Conservation (phyloP, 2,329 filamentous ascomycete genomes). For the Verticillium nubilum region DNA sequence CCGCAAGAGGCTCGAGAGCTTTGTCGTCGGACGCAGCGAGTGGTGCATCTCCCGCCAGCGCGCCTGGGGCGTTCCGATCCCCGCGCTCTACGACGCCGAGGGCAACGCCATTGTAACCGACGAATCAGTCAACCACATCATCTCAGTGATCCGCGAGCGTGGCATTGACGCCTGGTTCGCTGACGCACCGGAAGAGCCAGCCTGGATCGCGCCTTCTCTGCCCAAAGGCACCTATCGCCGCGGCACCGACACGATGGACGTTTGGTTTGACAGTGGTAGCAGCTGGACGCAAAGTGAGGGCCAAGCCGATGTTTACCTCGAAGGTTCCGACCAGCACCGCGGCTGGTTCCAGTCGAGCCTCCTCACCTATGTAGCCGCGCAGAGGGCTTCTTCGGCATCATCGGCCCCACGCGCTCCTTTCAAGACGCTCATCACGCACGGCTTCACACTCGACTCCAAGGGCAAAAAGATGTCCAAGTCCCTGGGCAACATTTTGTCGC, state of each 20-base stretch:
- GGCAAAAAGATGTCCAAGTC: slow-evolving; percentile 99
- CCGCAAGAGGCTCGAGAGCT: slow-evolving; percentile 71
- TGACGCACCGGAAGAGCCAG: slow-evolving; percentile 66
- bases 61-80: slow-evolving; percentile 95
- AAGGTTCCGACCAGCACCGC: slow-evolving; percentile 92
- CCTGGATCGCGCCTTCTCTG: slow-evolving; percentile 69
- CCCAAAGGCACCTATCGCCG: slow-evolving; percentile 56
- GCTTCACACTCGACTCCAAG: slow-evolving; percentile 82
- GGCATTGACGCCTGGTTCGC: slow-evolving; percentile 96
- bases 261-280: slow-evolving; percentile 98
- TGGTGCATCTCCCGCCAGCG: slow-evolving; percentile 98
- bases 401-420: slow-evolving; percentile 57
- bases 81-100: slow-evolving; percentile 71
- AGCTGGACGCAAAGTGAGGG: slow-evolving; percentile 66
- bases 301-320: slow-evolving; percentile 81
- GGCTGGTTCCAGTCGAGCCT: slow-evolving; percentile 98
- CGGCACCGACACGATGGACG: slow-evolving; percentile 95
- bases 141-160: slow-evolving; percentile 67
- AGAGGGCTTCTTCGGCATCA: slow-evolving; percentile 19
- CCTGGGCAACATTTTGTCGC: slow-evolving; percentile 79
- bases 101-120: slow-evolving; percentile 75
- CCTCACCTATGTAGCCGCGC: slow-evolving; percentile 72
- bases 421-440: slow-evolving; percentile 86
- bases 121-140: slow-evolving; percentile 78
- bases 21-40: slow-evolving; percentile 81